Evolutionary conservation across 768 basidiomycete species (phyloP).

Genomic region (Mycena kentingensis): DNA sequence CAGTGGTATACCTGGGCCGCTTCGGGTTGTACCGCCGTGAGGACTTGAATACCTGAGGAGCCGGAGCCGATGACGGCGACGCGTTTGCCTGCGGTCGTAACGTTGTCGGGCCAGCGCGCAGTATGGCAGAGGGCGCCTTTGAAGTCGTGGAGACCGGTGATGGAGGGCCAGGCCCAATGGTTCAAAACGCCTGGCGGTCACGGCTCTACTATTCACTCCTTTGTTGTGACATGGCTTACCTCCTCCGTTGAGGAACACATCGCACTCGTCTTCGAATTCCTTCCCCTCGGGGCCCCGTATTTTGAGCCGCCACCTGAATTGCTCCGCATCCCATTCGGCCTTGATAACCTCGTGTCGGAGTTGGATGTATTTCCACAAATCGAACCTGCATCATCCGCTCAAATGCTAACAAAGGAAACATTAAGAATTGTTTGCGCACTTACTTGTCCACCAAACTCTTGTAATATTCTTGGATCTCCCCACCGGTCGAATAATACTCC

Average conservation of each 20-base stretch:
- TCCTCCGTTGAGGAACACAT: conserved; percentile 28
- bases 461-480: conserved; percentile 49
- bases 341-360: conserved; percentile 45
- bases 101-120: conserved; percentile 46
- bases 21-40: conserved; percentile 45
- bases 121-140: conserved; percentile 53
- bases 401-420: not conserved
- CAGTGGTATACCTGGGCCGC: conserved; percentile 42
- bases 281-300: conserved; percentile 32
- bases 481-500: conserved; percentile 45
- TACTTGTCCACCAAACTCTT: conserved; percentile 44
- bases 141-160: conserved; percentile 47
- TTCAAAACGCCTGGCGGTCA: conserved; percentile 22
- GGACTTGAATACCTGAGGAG: conserved; percentile 45
- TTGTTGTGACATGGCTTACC: conserved; percentile 8
- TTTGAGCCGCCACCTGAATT: conserved; percentile 44
- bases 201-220: not conserved
- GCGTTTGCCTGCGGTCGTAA: conserved; percentile 40
- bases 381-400: conserved; percentile 20
- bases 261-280: conserved; percentile 25
- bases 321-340: conserved; percentile 41
- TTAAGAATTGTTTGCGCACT: not conserved
- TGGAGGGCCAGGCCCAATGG: conserved; percentile 55
- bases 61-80: conserved; percentile 49
- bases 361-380: conserved; percentile 43